phyloP scores from a whole-genome alignment of 1,284 basidiomycete genomes.

The Naganishia liquefaciens region DNA sequence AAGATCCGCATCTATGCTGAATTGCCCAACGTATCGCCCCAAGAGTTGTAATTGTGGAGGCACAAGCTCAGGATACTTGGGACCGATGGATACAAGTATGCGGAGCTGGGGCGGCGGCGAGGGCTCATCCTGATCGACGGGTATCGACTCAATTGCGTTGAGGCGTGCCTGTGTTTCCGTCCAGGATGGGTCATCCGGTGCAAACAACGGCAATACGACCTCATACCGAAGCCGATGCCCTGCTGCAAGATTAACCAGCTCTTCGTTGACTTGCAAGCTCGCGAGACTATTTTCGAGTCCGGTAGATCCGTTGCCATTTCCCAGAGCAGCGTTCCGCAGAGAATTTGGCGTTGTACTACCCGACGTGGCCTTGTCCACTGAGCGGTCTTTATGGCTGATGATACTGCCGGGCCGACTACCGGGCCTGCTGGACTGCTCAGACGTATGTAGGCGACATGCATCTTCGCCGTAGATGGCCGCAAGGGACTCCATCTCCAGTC shows the following conservation, averaged over 20 bases:
- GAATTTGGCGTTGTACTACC: constrained; percentile 7
- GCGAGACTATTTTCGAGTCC: constrained; percentile 17
- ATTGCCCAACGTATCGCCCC: constrained; percentile 73
- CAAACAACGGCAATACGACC: constrained; percentile 25
- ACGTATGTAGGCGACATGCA: constrained; percentile 13
- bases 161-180: constrained; percentile 7
- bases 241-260: constrained; percentile 17
- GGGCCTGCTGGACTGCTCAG: constrained; percentile 19
- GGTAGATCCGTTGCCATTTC: constrained; percentile 2
- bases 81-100: constrained; percentile 29
- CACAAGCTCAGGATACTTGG: constrained; percentile 25
- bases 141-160: not conserved
- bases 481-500: constrained; percentile 62
- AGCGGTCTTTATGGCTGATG: not conserved
- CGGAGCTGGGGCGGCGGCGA: constrained; percentile 15
- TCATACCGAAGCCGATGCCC: constrained; percentile 28
- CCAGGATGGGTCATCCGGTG: constrained; percentile 23
- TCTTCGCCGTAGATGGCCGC: constrained; percentile 69
- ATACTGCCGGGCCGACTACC: constrained; percentile 4
- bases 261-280: constrained; percentile 23
- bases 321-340: not conserved
- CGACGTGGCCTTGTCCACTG: not conserved
- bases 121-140: constrained; percentile 1
- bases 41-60: constrained; percentile 59
- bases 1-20: constrained; percentile 26